A percentile compares a stretch with the other conserved stretches of the same genome.
These are phyloP conservation scores for Lotmaria passim DNA, from an alignment of 208 protist species.

Conservation along the genomic window DNA sequence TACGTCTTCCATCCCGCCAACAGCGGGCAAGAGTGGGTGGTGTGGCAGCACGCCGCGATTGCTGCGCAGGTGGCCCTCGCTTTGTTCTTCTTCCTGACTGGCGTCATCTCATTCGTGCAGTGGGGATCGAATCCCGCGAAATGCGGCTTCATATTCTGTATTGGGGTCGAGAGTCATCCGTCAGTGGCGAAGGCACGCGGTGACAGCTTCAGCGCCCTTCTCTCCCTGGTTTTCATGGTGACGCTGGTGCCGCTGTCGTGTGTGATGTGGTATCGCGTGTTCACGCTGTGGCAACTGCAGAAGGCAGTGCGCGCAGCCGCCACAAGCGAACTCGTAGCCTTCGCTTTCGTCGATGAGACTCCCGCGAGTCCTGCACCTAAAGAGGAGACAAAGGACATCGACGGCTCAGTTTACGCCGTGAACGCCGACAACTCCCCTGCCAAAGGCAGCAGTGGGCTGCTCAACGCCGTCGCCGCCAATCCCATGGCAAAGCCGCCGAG, in stretches of 20 bases:
- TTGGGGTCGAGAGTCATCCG: slow-evolving; percentile 22
- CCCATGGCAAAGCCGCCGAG: slow-evolving; percentile 5
- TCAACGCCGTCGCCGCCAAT: not conserved
- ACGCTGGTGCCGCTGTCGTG: slow-evolving; percentile 36
- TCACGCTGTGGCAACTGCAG: slow-evolving; percentile 6
- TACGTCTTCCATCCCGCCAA: slow-evolving; percentile 26
- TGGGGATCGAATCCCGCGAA: no score
- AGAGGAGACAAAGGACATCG: not conserved
- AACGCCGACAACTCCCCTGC: no score
- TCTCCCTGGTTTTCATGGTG: slow-evolving; percentile 16
- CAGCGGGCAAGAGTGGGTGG: slow-evolving; percentile 16
- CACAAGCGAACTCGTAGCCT: not conserved
- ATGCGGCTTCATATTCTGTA: slow-evolving; percentile 44
- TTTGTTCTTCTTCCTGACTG: slow-evolving; percentile 15
- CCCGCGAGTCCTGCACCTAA: not conserved
- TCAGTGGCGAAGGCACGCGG: slow-evolving; percentile 17
- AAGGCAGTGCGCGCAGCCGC: not conserved
- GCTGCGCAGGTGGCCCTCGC: slow-evolving; percentile 13
- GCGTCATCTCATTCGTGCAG: slow-evolving; percentile 11
- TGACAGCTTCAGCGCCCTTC: slow-evolving; percentile 28
- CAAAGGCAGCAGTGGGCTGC: not conserved
- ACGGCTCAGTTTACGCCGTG: not conserved
- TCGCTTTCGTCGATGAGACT: not conserved
- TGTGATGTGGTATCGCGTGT: slow-evolving; percentile 19
- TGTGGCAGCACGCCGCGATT: slow-evolving; percentile 19